A percentile compares a stretch with the other conserved stretches of the same genome.
phyloP scores from a whole-genome alignment of 1,139 yeast genomes.

The Lodderomyces metapsilosis region DNA sequence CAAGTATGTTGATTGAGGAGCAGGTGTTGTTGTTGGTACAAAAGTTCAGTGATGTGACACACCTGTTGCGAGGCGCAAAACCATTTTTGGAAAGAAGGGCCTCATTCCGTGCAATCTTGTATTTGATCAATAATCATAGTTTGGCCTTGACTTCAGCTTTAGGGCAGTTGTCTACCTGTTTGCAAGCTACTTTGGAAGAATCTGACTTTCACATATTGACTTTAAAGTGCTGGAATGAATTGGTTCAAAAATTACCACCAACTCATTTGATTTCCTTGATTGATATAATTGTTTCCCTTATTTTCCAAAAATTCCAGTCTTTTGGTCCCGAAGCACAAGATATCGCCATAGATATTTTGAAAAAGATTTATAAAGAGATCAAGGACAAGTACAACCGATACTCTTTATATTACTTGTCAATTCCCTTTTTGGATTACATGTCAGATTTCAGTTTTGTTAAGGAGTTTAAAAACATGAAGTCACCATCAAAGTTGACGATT shows the following conservation, averaged over 20 bases:
- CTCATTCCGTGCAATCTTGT: constrained; percentile 72
- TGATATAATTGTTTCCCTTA: constrained; percentile 45
- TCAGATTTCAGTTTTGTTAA: constrained; percentile 20
- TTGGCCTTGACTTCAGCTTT: constrained; percentile 68
- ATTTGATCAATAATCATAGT: constrained; percentile 62
- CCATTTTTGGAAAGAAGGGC: constrained; percentile 72
- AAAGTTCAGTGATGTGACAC: constrained; percentile 73
- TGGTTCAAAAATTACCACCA: constrained; percentile 51
- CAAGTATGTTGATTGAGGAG: constrained; percentile 37
- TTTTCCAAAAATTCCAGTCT: constrained; percentile 60
- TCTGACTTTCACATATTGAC: constrained; percentile 61
- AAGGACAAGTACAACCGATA: constrained; percentile 37
- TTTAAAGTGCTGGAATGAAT: constrained; percentile 63
- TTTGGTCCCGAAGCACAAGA: constrained; percentile 49
- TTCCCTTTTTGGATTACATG: constrained; percentile 47
- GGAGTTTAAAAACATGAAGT: constrained; percentile 24
- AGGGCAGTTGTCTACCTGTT: constrained; percentile 85
- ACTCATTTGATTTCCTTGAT: constrained; percentile 50
- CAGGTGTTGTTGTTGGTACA: constrained; percentile 76
- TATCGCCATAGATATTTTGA: constrained; percentile 47
- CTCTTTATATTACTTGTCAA: constrained; percentile 48
- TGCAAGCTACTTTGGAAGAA: constrained; percentile 76
- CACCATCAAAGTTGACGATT: constrained; percentile 29
- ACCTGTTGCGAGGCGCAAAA: constrained; percentile 67
- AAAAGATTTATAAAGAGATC: constrained; percentile 35